Base-by-base conservation (phyloP, 2,329 filamentous ascomycete genomes). In the Paradendryphiella salina region DNA sequence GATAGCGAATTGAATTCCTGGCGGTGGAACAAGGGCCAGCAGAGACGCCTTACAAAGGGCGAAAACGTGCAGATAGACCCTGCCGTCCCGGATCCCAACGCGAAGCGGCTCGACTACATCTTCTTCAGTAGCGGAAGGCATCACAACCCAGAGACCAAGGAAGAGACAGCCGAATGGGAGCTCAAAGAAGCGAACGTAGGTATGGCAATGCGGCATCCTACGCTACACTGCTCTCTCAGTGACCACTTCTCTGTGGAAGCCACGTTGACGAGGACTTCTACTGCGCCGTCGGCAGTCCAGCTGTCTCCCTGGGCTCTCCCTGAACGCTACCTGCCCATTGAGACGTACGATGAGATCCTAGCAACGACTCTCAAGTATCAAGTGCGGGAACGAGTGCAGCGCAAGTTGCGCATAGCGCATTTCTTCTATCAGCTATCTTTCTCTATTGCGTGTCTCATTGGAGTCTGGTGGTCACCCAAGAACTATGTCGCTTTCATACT, bases 201-300 rank as follows among this genome's bases (percentile, higher is more conserved):
- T 52, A 90, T 96, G 85, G 86, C 84, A 15, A 82, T 87, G 68
- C 85, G 89, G 8, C 92, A 96, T 72, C 89, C 91, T 0, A 83
- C 82, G 1, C 79, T 96, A 1, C 81, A 85, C 56, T 96, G 91
- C 75, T 96, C 90, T 1, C 80, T 97, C 20, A 96, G 91, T 63
- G 93, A 99, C 69, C 94, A 97, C 72, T 97, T 96, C 72, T 91
- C 90, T 17, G 88, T 97, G 45, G 88, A 93, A 70, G 86, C 89
- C 5, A 91, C 89, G 0, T 79, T 97, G 52, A 64, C 59, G 4
- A 64, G 70, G 29, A 61, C 37, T 21, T 26, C 58, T 5, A 46
- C 57, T 11, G 39, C 39, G 10, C 40, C 52, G 1, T 50, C 62
- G 13, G 41, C 53, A 15, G 28, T 44, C 4, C 49, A 54, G 17